These are phyloP conservation scores for Powellomyces hirtus DNA, from an alignment of 192 early-diverging fungal genomes.

Conservation along the genomic window DNA sequence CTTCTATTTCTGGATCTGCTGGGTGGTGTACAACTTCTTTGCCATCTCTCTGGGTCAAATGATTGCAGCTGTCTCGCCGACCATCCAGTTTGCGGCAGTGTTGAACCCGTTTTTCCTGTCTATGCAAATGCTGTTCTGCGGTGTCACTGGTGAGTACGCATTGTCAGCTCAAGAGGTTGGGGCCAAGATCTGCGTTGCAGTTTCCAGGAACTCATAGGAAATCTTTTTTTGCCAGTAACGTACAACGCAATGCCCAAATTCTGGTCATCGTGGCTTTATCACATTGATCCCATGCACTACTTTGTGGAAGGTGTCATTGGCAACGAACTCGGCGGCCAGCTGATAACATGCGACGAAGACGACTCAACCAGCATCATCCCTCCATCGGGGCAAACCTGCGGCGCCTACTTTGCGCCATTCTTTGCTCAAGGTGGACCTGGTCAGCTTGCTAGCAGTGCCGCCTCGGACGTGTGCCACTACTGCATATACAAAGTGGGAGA, in stretches of 20 bases:
- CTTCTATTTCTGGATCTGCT: slow-evolving; percentile 66
- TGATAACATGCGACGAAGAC: slow-evolving; percentile 40
- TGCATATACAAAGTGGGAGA: slow-evolving; percentile 58
- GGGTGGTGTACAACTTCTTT: slow-evolving; percentile 62
- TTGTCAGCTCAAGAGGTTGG: neutral
- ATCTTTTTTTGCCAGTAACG: neutral
- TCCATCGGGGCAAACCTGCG: slow-evolving; percentile 59
- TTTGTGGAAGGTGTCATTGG: slow-evolving; percentile 52
- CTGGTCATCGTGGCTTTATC: slow-evolving; percentile 72
- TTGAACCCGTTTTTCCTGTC: slow-evolving; percentile 68
- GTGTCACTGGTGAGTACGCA: slow-evolving; percentile 59
- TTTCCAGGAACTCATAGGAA: slow-evolving; percentile 15
- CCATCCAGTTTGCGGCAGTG: slow-evolving; percentile 44
- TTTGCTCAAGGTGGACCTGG: slow-evolving; percentile 49
- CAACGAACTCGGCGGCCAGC: slow-evolving; percentile 56
- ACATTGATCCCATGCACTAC: slow-evolving; percentile 65
- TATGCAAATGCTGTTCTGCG: slow-evolving; percentile 67
- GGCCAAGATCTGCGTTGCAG: slow-evolving; percentile 15
- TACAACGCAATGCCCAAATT: slow-evolving; percentile 61
- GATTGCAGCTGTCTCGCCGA: slow-evolving; percentile 65
- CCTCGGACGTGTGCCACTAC: slow-evolving; percentile 59
- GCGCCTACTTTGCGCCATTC: slow-evolving; percentile 56
- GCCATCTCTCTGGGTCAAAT: slow-evolving; percentile 68
- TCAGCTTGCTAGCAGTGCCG: slow-evolving; percentile 54
- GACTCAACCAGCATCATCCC: slow-evolving; percentile 60